Conservation (phyloP, 73 alveolate species). For the Paramecium sonneborni region DNA sequence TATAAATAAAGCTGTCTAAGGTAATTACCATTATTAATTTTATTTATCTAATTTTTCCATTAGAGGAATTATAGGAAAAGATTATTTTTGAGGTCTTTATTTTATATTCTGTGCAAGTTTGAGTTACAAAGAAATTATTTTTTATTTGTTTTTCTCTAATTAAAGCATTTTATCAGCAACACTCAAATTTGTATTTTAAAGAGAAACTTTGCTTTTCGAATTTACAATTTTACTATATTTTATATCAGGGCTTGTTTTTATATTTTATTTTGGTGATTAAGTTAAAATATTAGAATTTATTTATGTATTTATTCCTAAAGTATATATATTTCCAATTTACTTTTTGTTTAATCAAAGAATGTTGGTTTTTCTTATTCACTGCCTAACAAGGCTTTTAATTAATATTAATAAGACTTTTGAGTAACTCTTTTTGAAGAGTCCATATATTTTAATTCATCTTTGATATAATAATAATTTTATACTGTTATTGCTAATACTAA, state of each 20-base stretch:
- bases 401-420: not conserved
- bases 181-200: not conserved
- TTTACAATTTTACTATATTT: not conserved
- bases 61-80: not conserved
- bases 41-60: not conserved
- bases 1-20: not conserved
- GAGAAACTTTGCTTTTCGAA: not conserved
- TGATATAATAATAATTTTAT: not conserved
- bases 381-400: not conserved
- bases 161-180: not conserved
- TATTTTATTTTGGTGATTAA: not conserved
- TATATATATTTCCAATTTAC: not conserved
- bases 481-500: not conserved
- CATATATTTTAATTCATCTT: not conserved
- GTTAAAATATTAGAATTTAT: not conserved
- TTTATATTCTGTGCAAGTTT: not conserved
- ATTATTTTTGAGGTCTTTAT: not conserved
- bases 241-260: not conserved
- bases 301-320: not conserved
- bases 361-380: not conserved
- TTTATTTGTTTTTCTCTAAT: not conserved
- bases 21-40: too few relatives aligned
- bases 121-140: not conserved
- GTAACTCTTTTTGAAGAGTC: not conserved
- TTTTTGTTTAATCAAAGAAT: not conserved